phyloP scores from a whole-genome alignment of 768 basidiomycete genomes.

The Tylopilus balloui region DNA sequence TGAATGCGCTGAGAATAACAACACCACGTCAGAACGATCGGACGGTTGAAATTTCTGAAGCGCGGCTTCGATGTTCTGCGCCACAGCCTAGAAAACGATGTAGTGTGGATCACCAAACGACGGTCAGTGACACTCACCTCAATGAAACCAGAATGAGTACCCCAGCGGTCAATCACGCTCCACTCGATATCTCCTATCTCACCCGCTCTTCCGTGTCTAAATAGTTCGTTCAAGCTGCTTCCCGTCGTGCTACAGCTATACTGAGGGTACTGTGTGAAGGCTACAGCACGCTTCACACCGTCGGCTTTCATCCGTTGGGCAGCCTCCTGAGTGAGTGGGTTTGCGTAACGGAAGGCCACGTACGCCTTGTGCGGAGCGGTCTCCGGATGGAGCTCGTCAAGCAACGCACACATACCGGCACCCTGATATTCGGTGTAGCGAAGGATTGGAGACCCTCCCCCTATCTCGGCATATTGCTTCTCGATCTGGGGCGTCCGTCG shows the following conservation, averaged over 20 bases:
- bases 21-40: conserved; percentile 66
- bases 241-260: conserved; percentile 98
- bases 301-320: conserved; percentile 82
- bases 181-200: conserved; percentile 73
- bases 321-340: conserved; percentile 81
- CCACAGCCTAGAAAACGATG: conserved; percentile 61
- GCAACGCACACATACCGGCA: conserved; percentile 78
- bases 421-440: conserved; percentile 87
- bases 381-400: conserved; percentile 91
- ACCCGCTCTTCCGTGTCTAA: conserved; percentile 56
- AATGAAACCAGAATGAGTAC: conserved; percentile 89
- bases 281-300: conserved; percentile 87
- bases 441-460: conserved; percentile 95
- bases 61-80: conserved; percentile 81
- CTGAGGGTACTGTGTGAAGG: conserved; percentile 98
- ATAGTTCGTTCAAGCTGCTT: conserved; percentile 93
- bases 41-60: conserved; percentile 73
- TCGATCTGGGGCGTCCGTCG: conserved; percentile 91
- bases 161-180: conserved; percentile 99
- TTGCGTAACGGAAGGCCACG: conserved; percentile 92
- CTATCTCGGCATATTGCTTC: conserved; percentile 90
- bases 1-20: conserved; percentile 97
- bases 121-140: conserved; percentile 56
- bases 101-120: neutral
- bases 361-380: conserved; percentile 96